phyloP scores from a whole-genome alignment of 257 asterid species.

The Plantago elongata region DNA sequence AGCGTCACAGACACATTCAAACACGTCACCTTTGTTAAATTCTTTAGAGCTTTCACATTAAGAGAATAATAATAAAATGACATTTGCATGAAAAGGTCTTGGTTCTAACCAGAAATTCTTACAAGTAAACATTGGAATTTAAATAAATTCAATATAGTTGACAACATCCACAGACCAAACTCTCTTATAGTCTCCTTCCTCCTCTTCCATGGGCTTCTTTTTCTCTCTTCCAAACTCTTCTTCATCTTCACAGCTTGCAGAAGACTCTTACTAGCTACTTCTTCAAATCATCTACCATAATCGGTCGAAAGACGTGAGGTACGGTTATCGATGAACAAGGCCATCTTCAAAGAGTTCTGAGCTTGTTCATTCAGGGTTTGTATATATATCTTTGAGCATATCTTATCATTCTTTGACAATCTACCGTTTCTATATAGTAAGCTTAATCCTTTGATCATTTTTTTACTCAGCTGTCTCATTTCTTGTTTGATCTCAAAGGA shows the following conservation, averaged over 20 bases:
- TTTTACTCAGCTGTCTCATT: no score
- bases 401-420: background rate
- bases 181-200: slow-evolving; percentile 1
- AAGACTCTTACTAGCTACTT: background rate
- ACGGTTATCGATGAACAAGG: background rate
- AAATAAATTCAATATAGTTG: slow-evolving; percentile 42
- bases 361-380: slow-evolving; percentile 9
- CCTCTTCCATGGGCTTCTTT: background rate
- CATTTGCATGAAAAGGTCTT: slow-evolving; percentile 49
- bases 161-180: slow-evolving; percentile 29
- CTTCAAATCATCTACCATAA: background rate
- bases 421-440: background rate
- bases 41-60: slow-evolving; percentile 12
- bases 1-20: background rate
- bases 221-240: slow-evolving; percentile 9
- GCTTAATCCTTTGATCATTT: no score
- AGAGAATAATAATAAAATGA: slow-evolving; percentile 10
- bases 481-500: no score
- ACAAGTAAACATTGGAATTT: slow-evolving; percentile 34
- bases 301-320: no score
- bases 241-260: background rate
- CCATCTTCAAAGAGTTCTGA: background rate
- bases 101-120: slow-evolving; percentile 28
- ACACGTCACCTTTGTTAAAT: slow-evolving; percentile 34
- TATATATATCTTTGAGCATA: background rate